These are phyloP conservation scores for Hyaloscypha bicolor DNA, from an alignment of 495 filamentous ascomycete species.

Conservation along the genomic window DNA sequence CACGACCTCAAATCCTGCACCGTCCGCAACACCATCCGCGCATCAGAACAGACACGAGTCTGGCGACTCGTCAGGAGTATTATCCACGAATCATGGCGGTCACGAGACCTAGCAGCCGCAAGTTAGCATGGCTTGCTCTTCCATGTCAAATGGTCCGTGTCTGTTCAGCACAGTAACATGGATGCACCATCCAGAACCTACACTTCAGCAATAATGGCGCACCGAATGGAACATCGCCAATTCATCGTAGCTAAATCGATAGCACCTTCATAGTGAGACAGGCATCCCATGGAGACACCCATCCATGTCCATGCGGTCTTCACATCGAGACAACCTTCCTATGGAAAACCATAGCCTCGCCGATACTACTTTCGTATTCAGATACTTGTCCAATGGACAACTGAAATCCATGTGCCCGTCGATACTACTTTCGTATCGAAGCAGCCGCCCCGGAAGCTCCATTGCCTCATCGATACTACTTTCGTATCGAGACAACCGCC, in stretches of 20 bases:
- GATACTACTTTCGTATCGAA: neutral
- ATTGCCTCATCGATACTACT: neutral
- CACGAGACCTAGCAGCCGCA: too few species aligned
- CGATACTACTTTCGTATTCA: neutral
- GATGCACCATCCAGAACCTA: neutral
- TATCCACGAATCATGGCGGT: too few species aligned
- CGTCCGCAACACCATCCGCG: too few species aligned
- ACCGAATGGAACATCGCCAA: neutral
- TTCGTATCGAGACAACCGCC: neutral
- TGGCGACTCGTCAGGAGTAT: too few species aligned
- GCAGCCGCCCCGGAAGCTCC: neutral
- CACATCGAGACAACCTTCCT: neutral
- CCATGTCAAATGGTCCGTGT: too few species aligned
- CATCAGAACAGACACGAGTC: too few species aligned
- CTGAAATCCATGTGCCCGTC: neutral
- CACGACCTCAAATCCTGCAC: too few species aligned
- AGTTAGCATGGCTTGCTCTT: too few species aligned
- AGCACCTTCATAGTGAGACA: neutral
- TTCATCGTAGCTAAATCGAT: neutral
- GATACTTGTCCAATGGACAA: neutral
- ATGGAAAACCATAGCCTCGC: neutral
- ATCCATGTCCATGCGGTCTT: neutral
- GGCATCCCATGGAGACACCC: neutral
- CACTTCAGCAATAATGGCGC: neutral
- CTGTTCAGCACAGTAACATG: neutral